A percentile compares a stretch with the other conserved stretches of the same genome.
Evolutionary conservation across 257 asterid species (phyloP).

Genomic region (Solanum commersonii): DNA sequence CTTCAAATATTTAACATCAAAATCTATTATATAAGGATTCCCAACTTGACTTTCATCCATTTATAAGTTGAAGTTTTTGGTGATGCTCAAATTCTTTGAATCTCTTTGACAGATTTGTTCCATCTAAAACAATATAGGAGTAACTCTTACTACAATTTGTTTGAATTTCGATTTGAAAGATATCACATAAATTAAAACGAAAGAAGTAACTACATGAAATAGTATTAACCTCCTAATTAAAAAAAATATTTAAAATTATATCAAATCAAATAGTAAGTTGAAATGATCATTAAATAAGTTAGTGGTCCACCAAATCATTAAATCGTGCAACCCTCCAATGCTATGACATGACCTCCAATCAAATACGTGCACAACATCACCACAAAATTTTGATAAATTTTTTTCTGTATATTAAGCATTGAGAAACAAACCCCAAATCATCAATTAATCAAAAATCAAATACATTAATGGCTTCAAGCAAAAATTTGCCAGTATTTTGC

Average conservation of each 20-base stretch:
- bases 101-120: too few relatives aligned
- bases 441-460: neutral
- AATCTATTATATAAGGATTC: too few relatives aligned
- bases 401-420: neutral
- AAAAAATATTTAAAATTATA: neutral
- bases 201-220: neutral
- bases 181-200: too few relatives aligned
- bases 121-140: too few relatives aligned
- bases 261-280: neutral
- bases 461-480: neutral
- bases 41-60: too few relatives aligned
- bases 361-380: neutral
- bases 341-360: neutral
- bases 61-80: too few relatives aligned
- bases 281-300: neutral
- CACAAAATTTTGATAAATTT: neutral
- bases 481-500: neutral
- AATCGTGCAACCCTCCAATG: neutral
- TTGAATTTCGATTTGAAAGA: too few relatives aligned
- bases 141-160: too few relatives aligned
- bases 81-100: too few relatives aligned
- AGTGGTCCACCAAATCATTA: neutral
- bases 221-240: too few relatives aligned
- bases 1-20: too few relatives aligned
- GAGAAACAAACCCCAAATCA: neutral